Conservation (phyloP, 805 yeast species). For the Lipomyces mesembrius region DNA sequence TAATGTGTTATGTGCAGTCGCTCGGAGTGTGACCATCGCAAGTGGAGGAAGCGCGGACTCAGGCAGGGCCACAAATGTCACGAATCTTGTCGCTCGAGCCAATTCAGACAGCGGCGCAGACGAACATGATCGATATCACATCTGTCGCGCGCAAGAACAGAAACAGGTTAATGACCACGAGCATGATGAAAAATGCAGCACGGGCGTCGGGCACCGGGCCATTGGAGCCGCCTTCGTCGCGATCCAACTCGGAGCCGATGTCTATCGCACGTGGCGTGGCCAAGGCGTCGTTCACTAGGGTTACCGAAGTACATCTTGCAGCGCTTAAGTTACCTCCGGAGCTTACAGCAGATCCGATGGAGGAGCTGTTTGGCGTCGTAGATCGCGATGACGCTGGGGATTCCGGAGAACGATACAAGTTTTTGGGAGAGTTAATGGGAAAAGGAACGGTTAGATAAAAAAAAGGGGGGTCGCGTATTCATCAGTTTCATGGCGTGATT, state of each 20-base stretch:
- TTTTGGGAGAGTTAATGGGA: neutral
- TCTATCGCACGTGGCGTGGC: neutral
- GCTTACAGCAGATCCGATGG: neutral
- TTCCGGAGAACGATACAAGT: neutral
- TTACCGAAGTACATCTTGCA: neutral
- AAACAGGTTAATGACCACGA: conserved; percentile 4
- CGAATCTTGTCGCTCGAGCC: neutral
- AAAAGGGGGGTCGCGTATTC: neutral
- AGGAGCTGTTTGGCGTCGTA: neutral
- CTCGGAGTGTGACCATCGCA: neutral
- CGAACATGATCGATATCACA: conserved; percentile 1
- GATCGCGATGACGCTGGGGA: neutral
- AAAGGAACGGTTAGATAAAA: neutral
- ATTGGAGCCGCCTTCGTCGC: neutral
- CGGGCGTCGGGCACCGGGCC: neutral
- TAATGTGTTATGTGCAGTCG: neutral
- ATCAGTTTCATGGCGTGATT: neutral
- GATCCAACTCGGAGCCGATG: neutral
- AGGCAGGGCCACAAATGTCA: neutral
- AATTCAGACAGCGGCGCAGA: neutral
- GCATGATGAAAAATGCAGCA: conserved; percentile 4
- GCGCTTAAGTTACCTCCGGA: conserved; percentile 1
- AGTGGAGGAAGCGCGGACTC: neutral
- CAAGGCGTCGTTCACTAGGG: neutral
- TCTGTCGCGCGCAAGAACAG: conserved; percentile 3